Evolutionary conservation across 441 rosid species (phyloP), one percentile per base, ranked within the genome.

Genomic region (Omphalea diandra): DNA sequence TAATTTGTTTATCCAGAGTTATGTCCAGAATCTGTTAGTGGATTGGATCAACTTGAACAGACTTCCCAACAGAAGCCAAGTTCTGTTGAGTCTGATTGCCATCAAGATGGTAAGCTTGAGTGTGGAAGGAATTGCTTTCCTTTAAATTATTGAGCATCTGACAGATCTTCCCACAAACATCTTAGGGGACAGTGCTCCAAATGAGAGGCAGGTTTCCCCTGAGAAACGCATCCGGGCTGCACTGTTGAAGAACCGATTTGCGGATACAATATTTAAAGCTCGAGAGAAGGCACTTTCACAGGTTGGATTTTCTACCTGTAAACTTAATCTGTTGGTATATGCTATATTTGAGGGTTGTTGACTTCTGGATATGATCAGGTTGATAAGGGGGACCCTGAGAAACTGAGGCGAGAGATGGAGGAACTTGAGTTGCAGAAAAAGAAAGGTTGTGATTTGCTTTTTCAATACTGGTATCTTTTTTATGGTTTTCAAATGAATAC

Each of bases 221-320:
- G 89, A 80, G 49, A 94, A 87, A 84, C 88, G 76, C 11, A 79
- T 86, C 75, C 86, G 97, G 60, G 89, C 85, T 43, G 94, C 97
- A 76, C 35, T 90, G 32, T 69, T 94, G 83, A 94, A 83, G 84
- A 87, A 81, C 61, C 90, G 95, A 40, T 94, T 88, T 82, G 93
- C 92, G 54, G 97, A 90, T 67, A 90, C 90, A 73, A 91, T 90
- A 47, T 78, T 90, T 69, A 91, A 94, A 83, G 97, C 98, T 67
- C 87, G 84, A 62, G 95, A 88, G 80, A 91, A 94, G 82, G 70
- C 88, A 0, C 88, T 88, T 80, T 81, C 80, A 60, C 85, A 90
- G 98, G 98, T 91, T 67, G 41, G 74, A 26, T 41, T 38, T 63
- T 69, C 65, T 47, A 64, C 56, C 49, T 26, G 60, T 24, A 32